Evolutionary conservation across 345 rosid genomes (phyloP), one percentile per base, ranked within the genome.

Genomic region (Rhodomyrtus tomentosa): DNA sequence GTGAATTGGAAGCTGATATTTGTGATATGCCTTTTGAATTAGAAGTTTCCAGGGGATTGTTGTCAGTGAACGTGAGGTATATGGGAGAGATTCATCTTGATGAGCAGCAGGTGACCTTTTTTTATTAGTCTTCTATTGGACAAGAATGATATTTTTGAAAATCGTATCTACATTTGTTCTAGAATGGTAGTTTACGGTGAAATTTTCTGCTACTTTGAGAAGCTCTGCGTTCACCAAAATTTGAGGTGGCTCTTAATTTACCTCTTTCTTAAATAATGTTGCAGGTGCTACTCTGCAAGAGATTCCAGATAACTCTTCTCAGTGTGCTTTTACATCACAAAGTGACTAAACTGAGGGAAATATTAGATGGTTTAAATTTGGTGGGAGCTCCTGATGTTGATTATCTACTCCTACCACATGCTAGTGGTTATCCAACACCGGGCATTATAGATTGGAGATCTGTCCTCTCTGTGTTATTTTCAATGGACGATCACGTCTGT

Each of bases 391-490:
- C 80, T 32, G 88, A 85, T 10, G 85, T 93, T 51, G 98, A 96
- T 88, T 96, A 93, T 89, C 87, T 95, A 72, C 86, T 96, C 62
- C 91, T 95, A 52, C 98, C 99, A 52, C 86, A 91, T 27, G 82
- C 81, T 59, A 62, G 68, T 55, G 45, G 45, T 32, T 45, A 50
- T 82, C 83, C 25, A 42, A 59, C 85, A 20, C 85, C 84, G 51
- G 80, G 76, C 50, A 48, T 12, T 6, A 88, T 96, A 59, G 90
- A 93, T 84, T 96, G 99, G 99, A 80, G 12, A 7, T 83, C 91
- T 22, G 85, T 95, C 7, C 25, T 13, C 55, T 95, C 98, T 5
- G 91, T 89, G 42, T 40, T 45, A 24, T 89, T 89, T 84, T 84
- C 91, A 25, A 48, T 40, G 55, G 80, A 88, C 55, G 76, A 83